Base-by-base conservation (phyloP, 805 yeast genomes). In the Pichia scutulata region DNA sequence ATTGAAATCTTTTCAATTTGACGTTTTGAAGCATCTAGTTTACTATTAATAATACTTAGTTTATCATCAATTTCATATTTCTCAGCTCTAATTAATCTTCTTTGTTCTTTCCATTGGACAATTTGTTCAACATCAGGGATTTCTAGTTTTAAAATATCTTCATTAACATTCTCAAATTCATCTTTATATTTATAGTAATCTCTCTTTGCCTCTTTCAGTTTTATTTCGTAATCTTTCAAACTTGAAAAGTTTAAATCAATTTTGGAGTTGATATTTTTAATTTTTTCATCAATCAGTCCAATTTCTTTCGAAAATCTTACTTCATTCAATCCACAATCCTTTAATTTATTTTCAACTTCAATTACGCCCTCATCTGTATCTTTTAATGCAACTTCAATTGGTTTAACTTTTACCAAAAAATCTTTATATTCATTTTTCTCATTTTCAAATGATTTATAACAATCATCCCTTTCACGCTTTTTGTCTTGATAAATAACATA, bases 131-230 rank as follows among this genome's bases (percentile, higher is more conserved):
- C 52, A 33, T 51, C 44, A 12, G 53, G 39, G 2, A 54, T 4
- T 24, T 55, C 57, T 6, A 59, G 26, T 16, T 50, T 43, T 1
- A 50, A 52, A 12, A 57, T 40, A 14, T 49, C 50, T 12, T 53
- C 40, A 45, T 52, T 54, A 19, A 53, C 44, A 9, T 39, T 39
- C 2, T 43, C 16, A 21, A 52, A 57, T 23, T 54, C 60, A 22
- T 54, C 52, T 23, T 62, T 59, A 43, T 66, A 68, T 24, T 57
- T 57, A 8, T 55, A 57, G n/a, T 71, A 59, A 4, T 63, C 63
- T 14, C 58, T 55, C 43, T 71, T 69, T 6, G 71, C 73, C 1
- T 63, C 59, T 19, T 69, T 71, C 39, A 76, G 57, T 28, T 65
- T 67, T 8, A 57, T 50, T 25, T 73, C 69, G 39, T 71, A 60